Percentiles rank a stretch among this genome's conserved stretches.
Evolutionary conservation across 2,329 filamentous ascomycete genomes (phyloP).

Genomic region (Alternaria sp.): DNA sequence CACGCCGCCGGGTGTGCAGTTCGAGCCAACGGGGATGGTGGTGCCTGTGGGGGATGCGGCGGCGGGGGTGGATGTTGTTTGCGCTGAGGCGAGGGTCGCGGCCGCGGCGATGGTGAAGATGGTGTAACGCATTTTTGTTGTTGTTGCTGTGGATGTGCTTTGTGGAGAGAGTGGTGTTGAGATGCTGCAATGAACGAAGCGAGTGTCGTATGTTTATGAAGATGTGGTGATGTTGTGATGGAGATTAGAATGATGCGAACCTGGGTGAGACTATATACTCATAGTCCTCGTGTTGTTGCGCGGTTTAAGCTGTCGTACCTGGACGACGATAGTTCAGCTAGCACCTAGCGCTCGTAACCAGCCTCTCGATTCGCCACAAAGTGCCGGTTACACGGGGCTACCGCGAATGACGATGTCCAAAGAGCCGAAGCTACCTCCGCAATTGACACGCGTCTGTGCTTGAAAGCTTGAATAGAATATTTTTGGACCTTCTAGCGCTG

Average conservation of each 20-base stretch:
- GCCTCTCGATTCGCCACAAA: not conserved
- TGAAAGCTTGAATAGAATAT: not conserved
- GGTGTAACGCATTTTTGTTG: conserved; percentile 22
- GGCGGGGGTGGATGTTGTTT: conserved; percentile 7
- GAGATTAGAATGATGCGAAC: too few relatives aligned
- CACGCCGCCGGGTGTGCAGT: conserved; percentile 17
- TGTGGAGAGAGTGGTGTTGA: not conserved
- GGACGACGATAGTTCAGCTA: not conserved
- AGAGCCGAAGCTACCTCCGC: not conserved
- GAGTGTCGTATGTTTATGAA: not conserved
- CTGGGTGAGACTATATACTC: not conserved
- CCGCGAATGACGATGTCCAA: not conserved
- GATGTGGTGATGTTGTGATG: not conserved
- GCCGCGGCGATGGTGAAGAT: conserved; percentile 19
- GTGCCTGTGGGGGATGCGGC: conserved; percentile 6
- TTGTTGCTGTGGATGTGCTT: not conserved
- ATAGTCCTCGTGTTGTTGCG: not conserved
- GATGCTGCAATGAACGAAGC: not conserved
- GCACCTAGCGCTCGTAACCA: not conserved
- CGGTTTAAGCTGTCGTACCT: not conserved
- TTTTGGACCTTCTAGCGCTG: not conserved
- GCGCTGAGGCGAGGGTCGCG: conserved; percentile 15
- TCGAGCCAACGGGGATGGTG: conserved; percentile 14
- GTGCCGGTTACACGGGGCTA: not conserved
- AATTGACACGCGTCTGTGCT: not conserved